phyloP scores from a whole-genome alignment of 306 rosid genomes.

The Arachis hypogaea region DNA sequence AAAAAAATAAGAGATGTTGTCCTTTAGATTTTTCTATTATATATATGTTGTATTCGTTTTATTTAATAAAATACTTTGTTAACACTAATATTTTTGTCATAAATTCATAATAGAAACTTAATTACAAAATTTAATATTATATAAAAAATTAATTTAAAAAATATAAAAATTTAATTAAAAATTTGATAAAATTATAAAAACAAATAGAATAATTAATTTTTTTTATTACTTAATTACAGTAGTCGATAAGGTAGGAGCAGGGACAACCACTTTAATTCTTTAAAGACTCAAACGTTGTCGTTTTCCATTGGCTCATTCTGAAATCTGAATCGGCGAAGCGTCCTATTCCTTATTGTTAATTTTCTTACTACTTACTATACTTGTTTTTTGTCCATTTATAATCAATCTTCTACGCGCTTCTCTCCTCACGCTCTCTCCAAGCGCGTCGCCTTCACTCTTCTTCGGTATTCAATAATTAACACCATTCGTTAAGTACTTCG shows the following conservation, averaged over 20 bases:
- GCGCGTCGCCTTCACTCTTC: constrained; percentile 27
- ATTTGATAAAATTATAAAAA: too few relatives aligned
- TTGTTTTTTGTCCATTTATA: constrained; percentile 24
- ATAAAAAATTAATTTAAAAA: too few relatives aligned
- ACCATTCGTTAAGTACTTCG: background rate
- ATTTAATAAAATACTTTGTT: too few relatives aligned
- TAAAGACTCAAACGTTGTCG: constrained; percentile 51
- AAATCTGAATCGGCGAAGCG: background rate
- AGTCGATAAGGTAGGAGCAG: background rate
- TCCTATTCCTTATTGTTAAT: constrained; percentile 1
- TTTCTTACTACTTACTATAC: background rate
- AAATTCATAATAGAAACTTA: too few relatives aligned
- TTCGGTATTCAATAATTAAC: background rate
- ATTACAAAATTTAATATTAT: too few relatives aligned
- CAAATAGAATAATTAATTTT: too few relatives aligned
- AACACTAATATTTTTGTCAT: too few relatives aligned
- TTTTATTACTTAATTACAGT: too few relatives aligned
- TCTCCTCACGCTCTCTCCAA: constrained; percentile 33
- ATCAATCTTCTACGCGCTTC: background rate
- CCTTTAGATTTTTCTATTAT: too few relatives aligned
- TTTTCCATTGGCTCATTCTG: constrained; percentile 57
- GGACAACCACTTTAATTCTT: constrained; percentile 37
- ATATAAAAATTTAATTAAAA: too few relatives aligned
- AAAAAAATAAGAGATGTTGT: too few relatives aligned
- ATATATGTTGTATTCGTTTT: too few relatives aligned